Percentiles rank a stretch among this genome's conserved stretches.
Evolutionary conservation across 2,329 filamentous ascomycete species (phyloP).

Genomic region (Fusarium ramigenum): DNA sequence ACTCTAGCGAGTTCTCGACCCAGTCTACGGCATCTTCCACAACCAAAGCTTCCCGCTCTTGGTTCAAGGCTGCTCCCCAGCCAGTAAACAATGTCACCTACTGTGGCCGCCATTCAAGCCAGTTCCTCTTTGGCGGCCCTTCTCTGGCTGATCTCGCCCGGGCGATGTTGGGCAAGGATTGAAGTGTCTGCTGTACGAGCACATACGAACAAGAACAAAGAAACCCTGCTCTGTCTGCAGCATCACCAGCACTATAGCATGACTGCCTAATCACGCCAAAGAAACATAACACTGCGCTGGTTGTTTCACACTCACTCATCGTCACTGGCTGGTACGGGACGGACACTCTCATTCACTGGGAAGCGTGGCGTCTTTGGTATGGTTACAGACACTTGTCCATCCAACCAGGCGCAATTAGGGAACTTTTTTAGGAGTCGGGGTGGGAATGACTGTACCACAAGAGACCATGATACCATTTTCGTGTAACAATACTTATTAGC

Average conservation of each 20-base stretch:
- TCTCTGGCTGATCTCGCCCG: constrained; percentile 56
- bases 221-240: constrained; percentile 5
- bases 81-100: constrained; percentile 64
- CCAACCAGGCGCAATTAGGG: constrained; percentile 3
- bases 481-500: constrained; percentile 23
- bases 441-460: constrained; percentile 23
- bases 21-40: constrained; percentile 41
- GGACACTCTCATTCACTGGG: constrained; percentile 23
- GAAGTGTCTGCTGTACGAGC: constrained; percentile 16
- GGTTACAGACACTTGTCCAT: constrained; percentile 14
- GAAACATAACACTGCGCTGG: neutral
- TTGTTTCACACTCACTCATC: constrained; percentile 17
- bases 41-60: constrained; percentile 46
- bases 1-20: constrained; percentile 43
- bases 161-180: constrained; percentile 51
- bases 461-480: constrained; percentile 23
- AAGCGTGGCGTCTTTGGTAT: constrained; percentile 35
- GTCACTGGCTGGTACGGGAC: constrained; percentile 44
- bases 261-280: constrained; percentile 14
- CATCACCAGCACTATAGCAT: constrained; percentile 1
- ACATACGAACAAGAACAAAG: constrained; percentile 11
- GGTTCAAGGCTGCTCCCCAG: constrained; percentile 49
- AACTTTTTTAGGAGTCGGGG: neutral
- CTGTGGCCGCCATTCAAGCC: constrained; percentile 64
- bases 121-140: constrained; percentile 62